Evolutionary conservation across 2,329 filamentous ascomycete species (phyloP).

Genomic region (Corniculantispora saksenae): DNA sequence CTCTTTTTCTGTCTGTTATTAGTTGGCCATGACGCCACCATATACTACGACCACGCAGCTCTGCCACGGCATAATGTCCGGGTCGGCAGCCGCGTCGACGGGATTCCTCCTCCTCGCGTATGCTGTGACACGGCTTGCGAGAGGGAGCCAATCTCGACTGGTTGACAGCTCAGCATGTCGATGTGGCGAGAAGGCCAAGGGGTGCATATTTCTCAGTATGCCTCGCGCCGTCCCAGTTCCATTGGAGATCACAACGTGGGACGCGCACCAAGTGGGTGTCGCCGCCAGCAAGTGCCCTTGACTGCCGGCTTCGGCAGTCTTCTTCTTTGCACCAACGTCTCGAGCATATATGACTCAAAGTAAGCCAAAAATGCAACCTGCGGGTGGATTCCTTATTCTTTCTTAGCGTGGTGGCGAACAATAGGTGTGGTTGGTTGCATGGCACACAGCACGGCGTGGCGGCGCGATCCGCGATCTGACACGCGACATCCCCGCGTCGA

Average conservation of each 20-base stretch:
- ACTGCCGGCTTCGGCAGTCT: not conserved
- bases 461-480: not conserved
- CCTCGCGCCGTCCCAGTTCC: not conserved
- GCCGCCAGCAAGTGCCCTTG: not conserved
- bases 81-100: too few relatives aligned
- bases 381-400: not conserved
- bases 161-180: not conserved
- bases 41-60: too few relatives aligned
- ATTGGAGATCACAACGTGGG: not conserved
- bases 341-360: not conserved
- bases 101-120: not conserved
- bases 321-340: not conserved
- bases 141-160: not conserved
- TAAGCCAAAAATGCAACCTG: not conserved
- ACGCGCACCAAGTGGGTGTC: not conserved
- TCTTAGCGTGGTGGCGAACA: not conserved
- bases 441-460: not conserved
- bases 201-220: not conserved
- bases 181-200: slow-evolving; percentile 1
- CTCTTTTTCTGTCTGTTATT: too few relatives aligned
- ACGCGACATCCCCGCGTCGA: slow-evolving; percentile 11
- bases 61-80: too few relatives aligned
- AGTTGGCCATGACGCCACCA: too few relatives aligned
- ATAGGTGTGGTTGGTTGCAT: not conserved
- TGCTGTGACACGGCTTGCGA: not conserved